A percentile compares a stretch with the other conserved stretches of the same genome.
phyloP scores from a whole-genome alignment of 2,329 filamentous ascomycete genomes.

The Onygenales sp. region DNA sequence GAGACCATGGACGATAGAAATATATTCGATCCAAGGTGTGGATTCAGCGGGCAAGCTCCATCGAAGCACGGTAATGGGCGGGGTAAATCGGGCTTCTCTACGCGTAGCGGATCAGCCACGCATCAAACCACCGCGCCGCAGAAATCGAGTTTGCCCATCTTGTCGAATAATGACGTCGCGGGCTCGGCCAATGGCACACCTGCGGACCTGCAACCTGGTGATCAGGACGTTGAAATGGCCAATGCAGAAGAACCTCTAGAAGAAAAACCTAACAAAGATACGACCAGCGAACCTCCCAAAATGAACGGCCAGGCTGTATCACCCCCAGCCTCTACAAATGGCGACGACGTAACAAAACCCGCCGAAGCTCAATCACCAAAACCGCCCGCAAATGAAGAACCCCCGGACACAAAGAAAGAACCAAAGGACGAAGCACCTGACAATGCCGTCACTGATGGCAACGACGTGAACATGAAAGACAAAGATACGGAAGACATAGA shows the following conservation, averaged over 20 bases:
- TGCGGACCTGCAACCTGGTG: conserved; percentile 2
- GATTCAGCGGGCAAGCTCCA: neutral
- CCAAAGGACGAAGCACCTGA: neutral
- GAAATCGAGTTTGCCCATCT: neutral
- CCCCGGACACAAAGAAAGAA: neutral
- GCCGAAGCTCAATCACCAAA: neutral
- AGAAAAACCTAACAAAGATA: neutral
- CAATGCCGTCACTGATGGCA: conserved; percentile 1
- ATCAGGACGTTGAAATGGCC: conserved; percentile 27
- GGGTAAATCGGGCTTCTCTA: conserved; percentile 11
- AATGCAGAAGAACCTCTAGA: conserved; percentile 12
- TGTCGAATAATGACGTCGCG: conserved; percentile 1
- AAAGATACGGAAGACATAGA: conserved; percentile 9
- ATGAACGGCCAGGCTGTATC: neutral
- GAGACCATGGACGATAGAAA: conserved; percentile 42
- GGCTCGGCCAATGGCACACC: conserved; percentile 3
- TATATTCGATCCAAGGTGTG: conserved; percentile 32
- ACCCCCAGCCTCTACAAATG: conserved; percentile 2
- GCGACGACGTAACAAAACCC: conserved; percentile 2
- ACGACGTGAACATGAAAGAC: conserved; percentile 10
- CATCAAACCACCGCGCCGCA: conserved; percentile 7
- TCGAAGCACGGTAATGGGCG: conserved; percentile 1
- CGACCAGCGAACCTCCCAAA: neutral
- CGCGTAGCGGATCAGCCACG: conserved; percentile 4
- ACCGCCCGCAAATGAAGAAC: neutral